A percentile compares a stretch with the other conserved stretches of the same genome.
Conservation (phyloP, 192 early-diverging fungal genomes). For the Gryganskiella cystojenkinii region DNA sequence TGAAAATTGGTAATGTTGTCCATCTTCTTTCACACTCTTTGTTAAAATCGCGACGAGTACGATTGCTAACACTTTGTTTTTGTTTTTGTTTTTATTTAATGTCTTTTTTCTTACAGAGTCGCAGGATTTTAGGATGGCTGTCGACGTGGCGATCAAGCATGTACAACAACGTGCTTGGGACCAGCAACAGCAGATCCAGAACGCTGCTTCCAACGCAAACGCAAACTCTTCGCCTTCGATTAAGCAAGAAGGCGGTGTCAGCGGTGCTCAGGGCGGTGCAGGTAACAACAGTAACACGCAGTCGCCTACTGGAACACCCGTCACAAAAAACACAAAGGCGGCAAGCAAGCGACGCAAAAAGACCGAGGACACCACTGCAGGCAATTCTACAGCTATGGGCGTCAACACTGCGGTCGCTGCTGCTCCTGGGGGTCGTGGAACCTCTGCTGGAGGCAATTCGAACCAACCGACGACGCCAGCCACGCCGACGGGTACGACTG, state of each 20-base stretch:
- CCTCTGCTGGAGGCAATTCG: constrained; percentile 5
- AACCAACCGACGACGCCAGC: constrained; percentile 16
- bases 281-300: background rate
- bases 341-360: constrained; percentile 44
- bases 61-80: background rate
- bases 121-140: constrained; percentile 30
- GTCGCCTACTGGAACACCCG: background rate
- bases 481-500: constrained; percentile 28
- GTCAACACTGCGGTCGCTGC: constrained; percentile 32
- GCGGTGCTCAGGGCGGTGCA: background rate
- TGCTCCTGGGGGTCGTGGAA: constrained; percentile 3
- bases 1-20: background rate
- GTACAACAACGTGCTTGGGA: constrained; percentile 28
- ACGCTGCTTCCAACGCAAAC: constrained; percentile 15
- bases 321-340: constrained; percentile 16
- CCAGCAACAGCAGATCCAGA: background rate
- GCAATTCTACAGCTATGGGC: constrained; percentile 35
- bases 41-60: too few relatives aligned
- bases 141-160: constrained; percentile 28
- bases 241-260: constrained; percentile 20
- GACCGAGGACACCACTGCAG: constrained; percentile 37
- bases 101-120: constrained; percentile 11
- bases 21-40: too few relatives aligned
- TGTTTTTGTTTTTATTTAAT: background rate
- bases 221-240: too few relatives aligned